phyloP scores from a whole-genome alignment of 164 flowering plant species.

The Tetracentron sinense region DNA sequence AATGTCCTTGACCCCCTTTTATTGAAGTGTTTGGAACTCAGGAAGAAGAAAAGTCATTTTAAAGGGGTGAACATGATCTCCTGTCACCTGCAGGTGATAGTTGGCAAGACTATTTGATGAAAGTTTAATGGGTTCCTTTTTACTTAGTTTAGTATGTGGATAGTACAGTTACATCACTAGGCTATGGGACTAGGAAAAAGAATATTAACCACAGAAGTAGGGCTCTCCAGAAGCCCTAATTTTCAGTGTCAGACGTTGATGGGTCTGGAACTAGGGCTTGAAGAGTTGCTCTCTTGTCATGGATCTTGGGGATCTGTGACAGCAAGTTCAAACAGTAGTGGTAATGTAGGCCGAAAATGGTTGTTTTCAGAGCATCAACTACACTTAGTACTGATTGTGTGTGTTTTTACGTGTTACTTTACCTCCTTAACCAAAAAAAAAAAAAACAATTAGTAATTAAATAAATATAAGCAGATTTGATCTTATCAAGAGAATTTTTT shows the following conservation, averaged over 20 bases:
- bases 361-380: constrained; percentile 25
- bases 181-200: constrained; percentile 5
- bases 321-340: constrained; percentile 23
- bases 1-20: too few species aligned
- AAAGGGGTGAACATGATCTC: constrained; percentile 20
- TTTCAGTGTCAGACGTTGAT: constrained; percentile 70
- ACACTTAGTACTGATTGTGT: too few species aligned
- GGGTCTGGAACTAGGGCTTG: constrained; percentile 36
- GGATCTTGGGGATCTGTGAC: constrained; percentile 31
- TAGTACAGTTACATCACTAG: constrained; percentile 10
- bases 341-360: constrained; percentile 20
- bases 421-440: too few species aligned
- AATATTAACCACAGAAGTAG: constrained; percentile 20
- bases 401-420: too few species aligned
- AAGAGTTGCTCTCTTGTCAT: constrained; percentile 43
- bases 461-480: too few species aligned
- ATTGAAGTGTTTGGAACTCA: too few species aligned
- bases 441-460: too few species aligned
- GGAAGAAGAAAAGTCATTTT: not conserved
- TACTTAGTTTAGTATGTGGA: constrained; percentile 13
- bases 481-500: too few species aligned
- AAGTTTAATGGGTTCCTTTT: constrained; percentile 13
- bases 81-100: constrained; percentile 22
- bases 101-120: constrained; percentile 24
- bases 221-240: constrained; percentile 34